Evolutionary conservation across 2,329 filamentous ascomycete genomes (phyloP).

Genomic region (Colletotrichum sp.): DNA sequence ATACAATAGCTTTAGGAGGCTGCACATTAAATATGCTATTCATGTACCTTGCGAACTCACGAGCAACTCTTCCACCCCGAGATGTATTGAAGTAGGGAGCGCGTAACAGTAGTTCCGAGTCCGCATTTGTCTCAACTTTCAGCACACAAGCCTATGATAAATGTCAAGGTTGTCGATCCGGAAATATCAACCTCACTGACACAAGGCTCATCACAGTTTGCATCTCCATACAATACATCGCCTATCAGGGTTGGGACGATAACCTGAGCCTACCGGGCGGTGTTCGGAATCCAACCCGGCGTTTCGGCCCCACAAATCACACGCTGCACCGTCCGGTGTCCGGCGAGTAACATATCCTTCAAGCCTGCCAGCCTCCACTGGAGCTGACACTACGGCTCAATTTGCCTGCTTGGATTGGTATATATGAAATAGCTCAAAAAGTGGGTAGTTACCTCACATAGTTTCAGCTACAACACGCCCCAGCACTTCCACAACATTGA

Average conservation of each 20-base stretch:
- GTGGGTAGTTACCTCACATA: background rate
- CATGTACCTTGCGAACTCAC: background rate
- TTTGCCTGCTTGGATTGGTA: background rate
- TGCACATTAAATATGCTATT: background rate
- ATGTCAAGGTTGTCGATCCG: background rate
- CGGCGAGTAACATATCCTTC: background rate
- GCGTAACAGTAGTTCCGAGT: background rate
- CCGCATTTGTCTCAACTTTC: background rate
- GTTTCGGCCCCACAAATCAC: background rate
- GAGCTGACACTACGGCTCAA: background rate
- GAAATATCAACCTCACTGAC: background rate
- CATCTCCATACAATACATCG: background rate
- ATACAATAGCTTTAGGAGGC: background rate
- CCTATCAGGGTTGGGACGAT: background rate
- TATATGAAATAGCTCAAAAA: background rate
- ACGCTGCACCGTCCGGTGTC: background rate
- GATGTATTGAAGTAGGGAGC: background rate
- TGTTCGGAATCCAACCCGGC: background rate
- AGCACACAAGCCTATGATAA: background rate
- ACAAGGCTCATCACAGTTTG: background rate
- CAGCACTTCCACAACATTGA: background rate
- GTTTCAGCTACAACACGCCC: background rate
- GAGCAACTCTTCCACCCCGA: background rate
- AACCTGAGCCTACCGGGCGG: background rate
- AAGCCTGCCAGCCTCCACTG: background rate